A percentile compares a stretch with the other conserved stretches of the same genome.
phyloP scores from a whole-genome alignment of 2,329 filamentous ascomycete genomes.

The Trichoderma sp. region DNA sequence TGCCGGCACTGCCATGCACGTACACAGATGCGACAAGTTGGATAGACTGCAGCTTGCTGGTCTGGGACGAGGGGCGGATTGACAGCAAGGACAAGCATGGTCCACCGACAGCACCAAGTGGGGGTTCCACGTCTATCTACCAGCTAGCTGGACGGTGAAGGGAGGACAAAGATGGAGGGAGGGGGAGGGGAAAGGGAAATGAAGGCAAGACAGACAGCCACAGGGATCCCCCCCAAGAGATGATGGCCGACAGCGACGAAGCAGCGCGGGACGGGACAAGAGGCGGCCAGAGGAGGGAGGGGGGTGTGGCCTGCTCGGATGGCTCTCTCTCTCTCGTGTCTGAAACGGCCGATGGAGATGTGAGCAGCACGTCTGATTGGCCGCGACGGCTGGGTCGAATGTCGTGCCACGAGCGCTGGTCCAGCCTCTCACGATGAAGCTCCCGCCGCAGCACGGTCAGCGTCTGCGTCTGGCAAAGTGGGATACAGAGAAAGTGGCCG shows the following conservation, averaged over 20 bases:
- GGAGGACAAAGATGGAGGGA: neutral
- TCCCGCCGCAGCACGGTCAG: conserved; percentile 17
- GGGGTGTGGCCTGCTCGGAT: neutral
- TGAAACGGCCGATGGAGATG: conserved; percentile 28
- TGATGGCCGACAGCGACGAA: neutral
- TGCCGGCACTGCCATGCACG: neutral
- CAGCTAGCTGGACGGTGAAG: conserved; percentile 4
- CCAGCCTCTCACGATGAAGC: conserved; percentile 31
- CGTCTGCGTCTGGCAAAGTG: conserved; percentile 4
- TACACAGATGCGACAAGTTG: neutral
- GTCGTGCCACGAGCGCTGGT: conserved; percentile 28
- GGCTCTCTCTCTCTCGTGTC: conserved; percentile 3
- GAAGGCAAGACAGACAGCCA: conserved; percentile 19
- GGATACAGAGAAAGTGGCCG: neutral
- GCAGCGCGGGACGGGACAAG: neutral
- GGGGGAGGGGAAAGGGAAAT: neutral
- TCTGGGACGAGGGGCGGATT: conserved; percentile 12
- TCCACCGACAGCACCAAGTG: neutral
- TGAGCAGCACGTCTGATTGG: conserved; percentile 28
- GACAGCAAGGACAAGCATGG: conserved; percentile 24
- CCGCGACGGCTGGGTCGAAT: conserved; percentile 11
- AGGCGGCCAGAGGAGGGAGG: neutral
- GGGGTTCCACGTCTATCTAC: neutral
- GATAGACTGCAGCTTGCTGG: neutral
- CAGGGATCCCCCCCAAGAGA: neutral